Conservation (phyloP, 2,329 filamentous ascomycete genomes). For the Xylariomycetidae sp. region DNA sequence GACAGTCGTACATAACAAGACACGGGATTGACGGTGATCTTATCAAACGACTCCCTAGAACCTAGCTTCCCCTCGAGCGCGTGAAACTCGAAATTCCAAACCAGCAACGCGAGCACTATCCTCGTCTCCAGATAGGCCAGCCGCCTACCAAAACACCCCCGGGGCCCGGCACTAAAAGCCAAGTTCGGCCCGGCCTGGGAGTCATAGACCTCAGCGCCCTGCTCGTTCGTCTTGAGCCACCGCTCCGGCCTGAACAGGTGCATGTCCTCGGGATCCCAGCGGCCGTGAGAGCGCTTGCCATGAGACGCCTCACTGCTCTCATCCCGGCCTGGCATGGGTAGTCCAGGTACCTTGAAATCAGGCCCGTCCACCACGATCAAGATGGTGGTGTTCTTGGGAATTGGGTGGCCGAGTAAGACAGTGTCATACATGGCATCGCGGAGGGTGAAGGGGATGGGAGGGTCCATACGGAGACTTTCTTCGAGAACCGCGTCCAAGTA, state of each 20-base stretch:
- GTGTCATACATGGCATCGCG: constrained; percentile 63
- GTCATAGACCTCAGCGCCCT: constrained; percentile 9
- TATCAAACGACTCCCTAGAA: too few relatives aligned
- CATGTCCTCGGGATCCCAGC: constrained; percentile 57
- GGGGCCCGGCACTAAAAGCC: constrained; percentile 14
- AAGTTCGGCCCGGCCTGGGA: constrained; percentile 11
- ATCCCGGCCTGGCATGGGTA: constrained; percentile 46
- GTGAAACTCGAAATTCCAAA: constrained; percentile 21
- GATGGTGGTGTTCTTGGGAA: constrained; percentile 66
- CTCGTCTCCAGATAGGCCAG: constrained; percentile 16
- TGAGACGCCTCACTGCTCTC: constrained; percentile 50
- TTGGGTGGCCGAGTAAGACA: constrained; percentile 55
- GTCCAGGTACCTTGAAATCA: constrained; percentile 46
- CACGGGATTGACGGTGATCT: too few relatives aligned
- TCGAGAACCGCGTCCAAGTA: constrained; percentile 77
- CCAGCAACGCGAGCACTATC: constrained; percentile 14
- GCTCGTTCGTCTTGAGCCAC: constrained; percentile 14
- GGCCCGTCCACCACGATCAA: constrained; percentile 34
- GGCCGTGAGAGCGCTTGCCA: constrained; percentile 49
- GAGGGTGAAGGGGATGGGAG: constrained; percentile 67
- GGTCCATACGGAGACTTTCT: constrained; percentile 69
- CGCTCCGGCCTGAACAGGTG: constrained; percentile 16
- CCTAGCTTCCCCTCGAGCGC: too few relatives aligned
- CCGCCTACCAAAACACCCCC: constrained; percentile 15
- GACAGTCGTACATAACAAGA: too few relatives aligned